These are phyloP conservation scores for Sphaerulina musiva DNA, from an alignment of 2,329 filamentous ascomycete genomes.

Conservation along the genomic window DNA sequence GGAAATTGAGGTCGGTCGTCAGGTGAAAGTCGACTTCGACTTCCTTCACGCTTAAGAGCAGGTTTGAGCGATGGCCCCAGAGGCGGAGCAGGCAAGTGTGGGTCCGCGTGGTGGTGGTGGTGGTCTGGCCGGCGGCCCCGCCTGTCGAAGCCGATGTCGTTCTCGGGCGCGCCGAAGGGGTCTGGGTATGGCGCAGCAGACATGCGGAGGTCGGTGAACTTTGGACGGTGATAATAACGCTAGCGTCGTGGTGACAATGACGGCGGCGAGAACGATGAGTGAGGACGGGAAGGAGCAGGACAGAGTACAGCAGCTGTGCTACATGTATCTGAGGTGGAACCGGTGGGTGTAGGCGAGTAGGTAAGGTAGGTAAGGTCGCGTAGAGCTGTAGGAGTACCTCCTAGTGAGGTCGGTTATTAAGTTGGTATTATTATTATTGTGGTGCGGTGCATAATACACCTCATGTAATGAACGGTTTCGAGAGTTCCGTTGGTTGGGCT, in stretches of 20 bases:
- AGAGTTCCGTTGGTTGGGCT: too few relatives aligned
- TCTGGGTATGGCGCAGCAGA: constrained; percentile 3
- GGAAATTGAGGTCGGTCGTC: constrained; percentile 30
- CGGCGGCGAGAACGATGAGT: neutral
- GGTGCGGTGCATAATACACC: too few relatives aligned
- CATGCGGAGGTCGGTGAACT: neutral
- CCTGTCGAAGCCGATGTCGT: constrained; percentile 2
- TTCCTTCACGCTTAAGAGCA: constrained; percentile 31
- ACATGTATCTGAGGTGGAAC: neutral
- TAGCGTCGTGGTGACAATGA: neutral
- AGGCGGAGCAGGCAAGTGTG: constrained; percentile 29
- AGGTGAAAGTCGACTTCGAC: constrained; percentile 27
- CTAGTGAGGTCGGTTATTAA: too few relatives aligned
- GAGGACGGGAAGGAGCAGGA: neutral
- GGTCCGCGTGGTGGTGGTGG: constrained; percentile 3
- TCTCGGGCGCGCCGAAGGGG: neutral
- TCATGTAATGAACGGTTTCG: too few relatives aligned
- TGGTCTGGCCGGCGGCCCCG: constrained; percentile 5
- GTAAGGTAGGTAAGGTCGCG: too few relatives aligned
- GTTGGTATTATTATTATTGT: too few relatives aligned
- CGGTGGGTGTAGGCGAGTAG: too few relatives aligned
- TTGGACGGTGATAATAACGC: neutral
- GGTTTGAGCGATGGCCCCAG: constrained; percentile 29
- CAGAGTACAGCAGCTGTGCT: neutral
- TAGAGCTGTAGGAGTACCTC: too few relatives aligned